These are phyloP conservation scores for Lachancea meyersii DNA, from an alignment of 805 yeast species.

Conservation along the genomic window DNA sequence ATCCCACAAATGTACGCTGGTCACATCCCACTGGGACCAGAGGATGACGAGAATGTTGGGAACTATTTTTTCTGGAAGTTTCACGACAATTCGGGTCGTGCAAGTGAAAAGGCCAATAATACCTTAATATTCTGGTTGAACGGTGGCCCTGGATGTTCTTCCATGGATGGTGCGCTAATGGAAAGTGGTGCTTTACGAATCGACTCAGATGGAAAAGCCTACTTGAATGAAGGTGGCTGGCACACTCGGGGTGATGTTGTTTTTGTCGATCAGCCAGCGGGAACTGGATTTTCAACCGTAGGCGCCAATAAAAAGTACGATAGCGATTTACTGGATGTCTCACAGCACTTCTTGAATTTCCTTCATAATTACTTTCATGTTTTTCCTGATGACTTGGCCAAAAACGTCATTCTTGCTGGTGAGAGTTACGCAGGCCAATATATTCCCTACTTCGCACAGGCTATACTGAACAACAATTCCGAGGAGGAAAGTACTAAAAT, in stretches of 20 bases:
- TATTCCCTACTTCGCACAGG: slow-evolving; percentile 78
- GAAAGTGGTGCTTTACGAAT: slow-evolving; percentile 87
- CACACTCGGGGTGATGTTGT: slow-evolving; percentile 68
- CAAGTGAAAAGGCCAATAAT: slow-evolving; percentile 25
- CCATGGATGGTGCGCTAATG: slow-evolving; percentile 94
- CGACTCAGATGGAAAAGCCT: slow-evolving; percentile 39
- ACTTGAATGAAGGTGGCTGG: slow-evolving; percentile 74
- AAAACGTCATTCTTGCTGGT: slow-evolving; percentile 77
- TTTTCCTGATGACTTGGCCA: slow-evolving; percentile 64
- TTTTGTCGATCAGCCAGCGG: slow-evolving; percentile 90
- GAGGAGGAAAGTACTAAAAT: slow-evolving; percentile 17
- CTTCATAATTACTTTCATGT: slow-evolving; percentile 56
- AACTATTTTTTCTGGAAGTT: slow-evolving; percentile 77
- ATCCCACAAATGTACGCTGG: slow-evolving; percentile 54
- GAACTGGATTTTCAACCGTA: slow-evolving; percentile 80
- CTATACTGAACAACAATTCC: slow-evolving; percentile 45
- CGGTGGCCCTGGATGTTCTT: slow-evolving; percentile 98
- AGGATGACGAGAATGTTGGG: slow-evolving; percentile 44
- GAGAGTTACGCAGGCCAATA: slow-evolving; percentile 98
- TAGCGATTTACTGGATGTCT: slow-evolving; percentile 49
- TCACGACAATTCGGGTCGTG: slow-evolving; percentile 26
- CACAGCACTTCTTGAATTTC: slow-evolving; percentile 57
- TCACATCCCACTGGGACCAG: slow-evolving; percentile 43
- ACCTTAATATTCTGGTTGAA: slow-evolving; percentile 80
- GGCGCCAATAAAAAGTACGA: slow-evolving; percentile 36